Evolutionary conservation across 2,329 filamentous ascomycete species (phyloP), one percentile per base, ranked within the genome.

Genomic region (Sphaerulina populicola): DNA sequence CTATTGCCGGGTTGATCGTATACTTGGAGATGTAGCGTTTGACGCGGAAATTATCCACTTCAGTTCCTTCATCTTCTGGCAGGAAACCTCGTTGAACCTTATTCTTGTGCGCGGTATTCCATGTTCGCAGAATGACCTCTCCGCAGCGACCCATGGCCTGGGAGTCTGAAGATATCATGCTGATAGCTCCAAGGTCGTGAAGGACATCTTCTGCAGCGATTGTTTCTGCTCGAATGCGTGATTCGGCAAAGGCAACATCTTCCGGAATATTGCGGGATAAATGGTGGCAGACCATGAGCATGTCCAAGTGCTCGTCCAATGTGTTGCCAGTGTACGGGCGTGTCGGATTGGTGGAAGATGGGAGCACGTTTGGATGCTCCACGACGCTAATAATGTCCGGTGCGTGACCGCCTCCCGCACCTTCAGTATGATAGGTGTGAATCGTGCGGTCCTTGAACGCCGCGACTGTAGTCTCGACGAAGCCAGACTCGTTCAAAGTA

Each of bases 221-320:
- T 33, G 91, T 97, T 72, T 97, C 90, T 58, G 88, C 88, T 52
- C 91, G 86, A 69, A 97, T 97, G 36, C 91, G 87, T 33, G 83
- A 88, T 72, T 97, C 91, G 43, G 91, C 91, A 64, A 97, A 97
- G 1, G 90, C 89, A 11, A 97, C 85, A 66, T 97, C 91, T 72
- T 97, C 91, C 52, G 90, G 88, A 53, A 96, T 96, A 69, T 95
- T 83, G 69, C 87, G 88, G 47, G 83, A 89, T 8, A 97, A 75
- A 65, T 97, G 91, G 69, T 97, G 91, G 74, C 91, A 97, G 35
- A 95, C 88, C 91, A 96, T 96, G 42, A 96, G 74, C 91, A 97
- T 97, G 72, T 97, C 91, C 11, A 96, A 79, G 71, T 97, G 91
- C 70, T 97, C 91, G 65, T 96, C 91, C 0, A 97, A 78, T 0